Evolutionary conservation across 1,139 yeast genomes (phyloP).

Genomic region (Taiozyma onychis): DNA sequence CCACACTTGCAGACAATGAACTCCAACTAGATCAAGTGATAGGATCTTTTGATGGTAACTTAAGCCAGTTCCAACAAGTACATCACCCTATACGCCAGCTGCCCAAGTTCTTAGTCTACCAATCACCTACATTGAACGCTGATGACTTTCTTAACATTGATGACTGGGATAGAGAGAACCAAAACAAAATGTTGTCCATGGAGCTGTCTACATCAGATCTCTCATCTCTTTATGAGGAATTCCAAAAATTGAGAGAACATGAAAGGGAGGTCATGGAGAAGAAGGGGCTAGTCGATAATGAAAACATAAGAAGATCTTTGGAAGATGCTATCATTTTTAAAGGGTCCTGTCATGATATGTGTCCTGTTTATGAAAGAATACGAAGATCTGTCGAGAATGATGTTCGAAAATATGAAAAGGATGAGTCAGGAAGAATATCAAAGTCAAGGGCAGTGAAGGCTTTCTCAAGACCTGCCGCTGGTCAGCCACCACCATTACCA

Average conservation of each 20-base stretch:
- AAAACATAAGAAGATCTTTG: constrained; percentile 73
- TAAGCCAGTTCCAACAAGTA: not conserved
- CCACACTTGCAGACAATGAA: constrained; percentile 1
- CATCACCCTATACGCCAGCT: constrained; percentile 18
- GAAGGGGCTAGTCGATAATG: constrained; percentile 82
- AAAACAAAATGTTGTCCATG: constrained; percentile 36
- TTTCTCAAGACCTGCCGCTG: constrained; percentile 96
- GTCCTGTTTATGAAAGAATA: constrained; percentile 89
- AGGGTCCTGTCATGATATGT: constrained; percentile 92
- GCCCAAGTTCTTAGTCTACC: constrained; percentile 31
- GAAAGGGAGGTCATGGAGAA: constrained; percentile 81
- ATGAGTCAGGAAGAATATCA: constrained; percentile 63
- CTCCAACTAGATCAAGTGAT: constrained; percentile 2
- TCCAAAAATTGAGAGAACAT: constrained; percentile 67
- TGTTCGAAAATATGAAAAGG: constrained; percentile 74
- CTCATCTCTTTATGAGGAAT: constrained; percentile 47
- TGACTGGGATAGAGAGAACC: constrained; percentile 55
- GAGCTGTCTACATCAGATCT: constrained; percentile 40
- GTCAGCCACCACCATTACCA: constrained; percentile 96
- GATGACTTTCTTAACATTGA: constrained; percentile 28
- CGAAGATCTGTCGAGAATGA: constrained; percentile 86
- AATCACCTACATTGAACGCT: constrained; percentile 28
- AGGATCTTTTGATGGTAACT: not conserved
- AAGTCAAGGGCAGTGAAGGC: constrained; percentile 75
- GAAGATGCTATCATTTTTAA: constrained; percentile 82